Evolutionary conservation across 805 yeast species (phyloP), one percentile per base, ranked within the genome.

Genomic region (Lachancea kluyveri): DNA sequence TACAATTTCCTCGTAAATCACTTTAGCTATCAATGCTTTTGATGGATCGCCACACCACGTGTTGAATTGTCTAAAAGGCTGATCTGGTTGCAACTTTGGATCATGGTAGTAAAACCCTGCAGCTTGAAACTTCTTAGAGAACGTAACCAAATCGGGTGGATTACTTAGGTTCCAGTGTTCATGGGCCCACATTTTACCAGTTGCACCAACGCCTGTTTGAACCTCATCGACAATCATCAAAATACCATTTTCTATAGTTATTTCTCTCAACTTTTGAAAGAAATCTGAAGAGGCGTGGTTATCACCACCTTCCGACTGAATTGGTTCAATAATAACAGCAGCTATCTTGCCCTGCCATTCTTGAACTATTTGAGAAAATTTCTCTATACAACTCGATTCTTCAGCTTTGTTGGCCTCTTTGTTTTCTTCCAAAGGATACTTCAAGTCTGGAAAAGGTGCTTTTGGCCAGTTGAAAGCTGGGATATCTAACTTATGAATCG

Each of bases 381-480:
- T 75, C 28, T 65, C 72, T 43, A 88, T 69, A 59, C 95, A 84
- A 53, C 92, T 71, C 39, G 68, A 75, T 62, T 88, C 97, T 64
- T 87, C 96, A 30, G 67, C 59, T 29, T 66, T 64, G 72, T 88
- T 88, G 45, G 64, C 76, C 28, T 67, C 76, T 24, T 54, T 74
- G 55, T 76, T 54, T 31, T 73, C 69, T 35, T 76, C 88, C 52
- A 87, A 70, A 37, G 97, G 97, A 60, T 86, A 88, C 60, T 78
- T 67, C 62, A 84, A 78, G 31, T 71, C 48, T 43, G 97, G 97
- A 68, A 79, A 88, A 41, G 85, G 86, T 35, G 96, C 96, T 59
- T 83, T 86, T 54, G 97, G 97, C 96, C 96, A 88, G 54, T 84
- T 75, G 68, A 88, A 88, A 5, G 95, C 77, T 40, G 97, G 97